These are phyloP conservation scores for Neofusicoccum parvum DNA, from an alignment of 2,329 filamentous ascomycete species.

Conservation along the genomic window DNA sequence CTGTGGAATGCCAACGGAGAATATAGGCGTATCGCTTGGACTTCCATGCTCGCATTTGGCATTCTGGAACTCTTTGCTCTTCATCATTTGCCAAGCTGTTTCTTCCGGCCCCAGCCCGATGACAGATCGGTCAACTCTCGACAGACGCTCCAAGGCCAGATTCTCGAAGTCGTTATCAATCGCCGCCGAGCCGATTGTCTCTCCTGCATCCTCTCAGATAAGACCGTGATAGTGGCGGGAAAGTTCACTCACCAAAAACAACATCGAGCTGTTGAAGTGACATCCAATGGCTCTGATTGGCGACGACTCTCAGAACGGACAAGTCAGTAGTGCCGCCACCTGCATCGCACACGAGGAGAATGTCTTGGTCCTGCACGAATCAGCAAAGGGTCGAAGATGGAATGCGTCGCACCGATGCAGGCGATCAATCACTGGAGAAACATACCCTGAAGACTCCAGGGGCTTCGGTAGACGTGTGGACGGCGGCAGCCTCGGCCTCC, in stretches of 20 bases:
- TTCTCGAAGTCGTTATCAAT: conserved; percentile 45
- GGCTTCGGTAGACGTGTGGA: conserved; percentile 47
- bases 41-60: conserved; percentile 46
- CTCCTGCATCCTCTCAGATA: conserved; percentile 18
- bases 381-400: not conserved
- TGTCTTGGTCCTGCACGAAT: conserved; percentile 39
- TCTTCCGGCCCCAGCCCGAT: conserved; percentile 36
- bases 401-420: not conserved
- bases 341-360: conserved; percentile 54
- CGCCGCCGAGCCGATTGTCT: conserved; percentile 45
- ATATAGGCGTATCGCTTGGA: conserved; percentile 38
- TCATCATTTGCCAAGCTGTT: conserved; percentile 46
- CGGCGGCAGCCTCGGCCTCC: conserved; percentile 57
- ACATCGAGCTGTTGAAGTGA: conserved; percentile 39
- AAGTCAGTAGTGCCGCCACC: conserved; percentile 54
- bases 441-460: conserved; percentile 34
- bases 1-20: conserved; percentile 39
- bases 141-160: conserved; percentile 35
- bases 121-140: conserved; percentile 31
- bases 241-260: conserved; percentile 31
- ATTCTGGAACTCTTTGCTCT: conserved; percentile 42
- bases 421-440: not conserved
- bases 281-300: conserved; percentile 31
- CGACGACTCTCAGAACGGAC: conserved; percentile 39
- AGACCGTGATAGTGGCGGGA: too few species aligned